These are phyloP conservation scores for Wickerhamiella slavikovae DNA, from an alignment of 805 yeast genomes.

Conservation along the genomic window DNA sequence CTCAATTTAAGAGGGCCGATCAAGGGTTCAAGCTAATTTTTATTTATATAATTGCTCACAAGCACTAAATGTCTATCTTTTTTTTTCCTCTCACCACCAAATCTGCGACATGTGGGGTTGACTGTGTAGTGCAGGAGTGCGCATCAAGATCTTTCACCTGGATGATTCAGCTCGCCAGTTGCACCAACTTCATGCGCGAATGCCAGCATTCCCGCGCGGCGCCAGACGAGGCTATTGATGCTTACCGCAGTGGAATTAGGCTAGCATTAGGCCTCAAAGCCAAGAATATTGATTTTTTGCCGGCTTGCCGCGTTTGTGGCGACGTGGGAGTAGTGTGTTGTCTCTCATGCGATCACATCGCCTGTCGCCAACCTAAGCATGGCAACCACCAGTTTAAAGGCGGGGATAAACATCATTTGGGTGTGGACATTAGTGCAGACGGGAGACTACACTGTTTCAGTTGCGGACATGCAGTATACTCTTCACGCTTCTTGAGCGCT, in stretches of 20 bases:
- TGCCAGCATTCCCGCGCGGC: not conserved
- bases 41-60: too few relatives aligned
- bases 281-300: not conserved
- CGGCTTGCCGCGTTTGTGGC: conserved; percentile 2
- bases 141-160: too few relatives aligned
- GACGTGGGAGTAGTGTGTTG: conserved; percentile 14
- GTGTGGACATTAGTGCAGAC: conserved; percentile 48
- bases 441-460: conserved; percentile 39
- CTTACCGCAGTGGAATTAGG: not conserved
- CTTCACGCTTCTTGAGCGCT: conserved; percentile 37
- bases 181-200: too few relatives aligned
- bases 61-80: too few relatives aligned
- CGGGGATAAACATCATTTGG: conserved; percentile 30
- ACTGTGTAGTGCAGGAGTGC: too few relatives aligned
- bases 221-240: not conserved
- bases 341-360: conserved; percentile 9
- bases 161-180: too few relatives aligned
- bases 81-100: too few relatives aligned
- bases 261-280: conserved; percentile 1
- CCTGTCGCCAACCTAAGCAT: conserved; percentile 10
- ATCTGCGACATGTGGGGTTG: too few relatives aligned
- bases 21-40: too few relatives aligned
- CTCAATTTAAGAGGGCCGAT: too few relatives aligned
- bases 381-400: conserved; percentile 3
- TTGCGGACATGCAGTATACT: conserved; percentile 55